Percentiles rank a stretch among this genome's conserved stretches.
Conservation (phyloP, 2,329 filamentous ascomycete species). For the Thelonectria rubi region DNA sequence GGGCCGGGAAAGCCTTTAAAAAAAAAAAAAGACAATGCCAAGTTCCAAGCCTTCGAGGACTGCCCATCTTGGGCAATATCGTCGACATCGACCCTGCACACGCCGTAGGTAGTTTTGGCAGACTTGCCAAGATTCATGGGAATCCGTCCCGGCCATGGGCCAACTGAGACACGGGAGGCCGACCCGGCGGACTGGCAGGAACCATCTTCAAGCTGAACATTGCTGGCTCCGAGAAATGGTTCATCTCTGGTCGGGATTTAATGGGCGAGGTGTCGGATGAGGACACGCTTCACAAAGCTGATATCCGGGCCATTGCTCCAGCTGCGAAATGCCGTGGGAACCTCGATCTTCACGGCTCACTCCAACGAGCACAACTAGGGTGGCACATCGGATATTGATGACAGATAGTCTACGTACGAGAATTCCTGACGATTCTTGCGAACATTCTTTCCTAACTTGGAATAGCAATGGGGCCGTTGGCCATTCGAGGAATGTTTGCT, state of each 20-base stretch:
- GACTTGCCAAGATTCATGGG: conserved; percentile 13
- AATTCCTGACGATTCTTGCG: background rate
- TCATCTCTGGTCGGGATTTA: conserved; percentile 23
- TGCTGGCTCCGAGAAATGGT: conserved; percentile 13
- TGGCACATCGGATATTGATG: conserved; percentile 69
- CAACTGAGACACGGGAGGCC: no score
- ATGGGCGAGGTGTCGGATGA: conserved; percentile 69
- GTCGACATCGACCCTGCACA: conserved; percentile 17
- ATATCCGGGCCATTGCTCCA: conserved; percentile 54
- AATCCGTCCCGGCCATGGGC: no score
- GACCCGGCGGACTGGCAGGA: conserved; percentile 7
- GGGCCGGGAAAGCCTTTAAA: no score
- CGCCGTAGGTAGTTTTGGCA: conserved; percentile 17
- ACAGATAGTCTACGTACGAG: conserved; percentile 53
- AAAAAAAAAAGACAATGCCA: no score
- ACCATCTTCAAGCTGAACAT: conserved; percentile 22
- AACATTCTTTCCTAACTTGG: background rate
- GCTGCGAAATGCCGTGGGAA: conserved; percentile 57
- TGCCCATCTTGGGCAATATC: conserved; percentile 21
- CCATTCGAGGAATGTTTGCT: conserved; percentile 54
- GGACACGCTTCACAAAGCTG: conserved; percentile 64
- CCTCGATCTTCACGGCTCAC: conserved; percentile 67
- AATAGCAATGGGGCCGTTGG: conserved; percentile 66
- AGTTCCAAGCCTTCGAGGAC: conserved; percentile 16
- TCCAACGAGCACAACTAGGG: conserved; percentile 57